Base-by-base conservation (phyloP, 441 rosid species). In the Hura crepitans region DNA sequence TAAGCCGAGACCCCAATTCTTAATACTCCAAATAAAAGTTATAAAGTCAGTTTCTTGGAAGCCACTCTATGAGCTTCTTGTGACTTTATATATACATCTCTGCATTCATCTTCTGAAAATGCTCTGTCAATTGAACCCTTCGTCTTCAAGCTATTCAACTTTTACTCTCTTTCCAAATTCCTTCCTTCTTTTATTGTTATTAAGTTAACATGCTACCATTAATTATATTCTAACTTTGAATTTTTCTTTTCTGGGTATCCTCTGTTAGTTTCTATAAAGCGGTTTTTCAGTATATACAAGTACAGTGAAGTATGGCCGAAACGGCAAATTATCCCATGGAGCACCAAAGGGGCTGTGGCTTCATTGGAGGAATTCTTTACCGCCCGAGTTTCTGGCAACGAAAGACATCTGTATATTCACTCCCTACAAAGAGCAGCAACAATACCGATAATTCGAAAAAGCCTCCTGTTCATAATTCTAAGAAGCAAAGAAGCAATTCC, bases 31-130 rank as follows among this genome's bases (percentile, higher is more conserved):
- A 47, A 72, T 70, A 69, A 75, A 77, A 75, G 72, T 25, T 55
- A 74, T 69, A 78, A 83, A 79, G 85, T 71, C 65, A 75, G 84
- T 90, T 84, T 82, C 96, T 85, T 88, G 83, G 76, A 87, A 88
- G 85, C 85, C 87, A 85, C 93, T 83, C 89, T 71, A 66, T 70
- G 70, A 77, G 84, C 72, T 75, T 77, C 53, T 75, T 77, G 60
- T 63, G 58, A 61, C 70, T 80, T 74, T 75, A 67, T 68, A 63
- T 37, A 62, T 62, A 56, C 31, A 30, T 79, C 65, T 71, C 77
- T 77, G 78, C 71, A 63, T 6, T 56, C 68, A 56, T 25, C 72
- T 43, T 60, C 60, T 14, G 47, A 75, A 67, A 55, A 51, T 39
- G 39, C 64, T 76, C 75, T 73, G 74, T 79, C 63, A 83, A 75